Evolutionary conservation across 441 rosid genomes (phyloP).

Genomic region (Corymbia calophylla): DNA sequence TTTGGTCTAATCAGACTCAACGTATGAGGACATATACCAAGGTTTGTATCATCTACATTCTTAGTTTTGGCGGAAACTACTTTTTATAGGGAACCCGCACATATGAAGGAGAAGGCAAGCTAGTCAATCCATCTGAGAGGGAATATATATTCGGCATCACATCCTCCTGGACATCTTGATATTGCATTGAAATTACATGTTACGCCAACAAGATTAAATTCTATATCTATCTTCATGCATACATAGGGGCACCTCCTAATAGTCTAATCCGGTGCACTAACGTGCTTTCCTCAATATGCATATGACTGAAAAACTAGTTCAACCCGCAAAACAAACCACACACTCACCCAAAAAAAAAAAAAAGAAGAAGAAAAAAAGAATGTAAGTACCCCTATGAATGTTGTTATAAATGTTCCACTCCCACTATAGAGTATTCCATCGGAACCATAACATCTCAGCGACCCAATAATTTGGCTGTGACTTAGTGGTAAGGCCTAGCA

Average conservation of each 20-base stretch:
- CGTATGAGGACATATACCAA: conserved; percentile 92
- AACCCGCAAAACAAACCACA: not conserved
- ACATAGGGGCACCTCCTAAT: not conserved
- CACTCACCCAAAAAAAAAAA: not conserved
- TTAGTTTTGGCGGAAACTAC: not conserved
- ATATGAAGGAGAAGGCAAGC: not conserved
- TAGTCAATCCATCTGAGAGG: not conserved
- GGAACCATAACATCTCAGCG: not conserved
- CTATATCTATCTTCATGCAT: not conserved
- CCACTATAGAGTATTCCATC: not conserved
- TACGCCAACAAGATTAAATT: not conserved
- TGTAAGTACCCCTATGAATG: not conserved
- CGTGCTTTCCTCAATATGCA: not conserved
- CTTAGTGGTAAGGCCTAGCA: not conserved
- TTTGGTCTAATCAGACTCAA: conserved; percentile 83
- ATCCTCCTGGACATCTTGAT: not conserved
- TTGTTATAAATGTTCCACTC: not conserved
- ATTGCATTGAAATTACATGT: not conserved
- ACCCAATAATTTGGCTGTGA: not conserved
- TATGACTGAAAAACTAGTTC: not conserved
- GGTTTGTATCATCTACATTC: conserved; percentile 32
- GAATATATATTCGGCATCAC: not conserved
- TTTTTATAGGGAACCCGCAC: not conserved
- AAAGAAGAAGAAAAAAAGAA: no score
- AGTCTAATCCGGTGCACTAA: not conserved